Evolutionary conservation across 129 eudicot genomes (phyloP), one percentile per base, ranked within the genome.

Genomic region (Flaveria sonorensis): DNA sequence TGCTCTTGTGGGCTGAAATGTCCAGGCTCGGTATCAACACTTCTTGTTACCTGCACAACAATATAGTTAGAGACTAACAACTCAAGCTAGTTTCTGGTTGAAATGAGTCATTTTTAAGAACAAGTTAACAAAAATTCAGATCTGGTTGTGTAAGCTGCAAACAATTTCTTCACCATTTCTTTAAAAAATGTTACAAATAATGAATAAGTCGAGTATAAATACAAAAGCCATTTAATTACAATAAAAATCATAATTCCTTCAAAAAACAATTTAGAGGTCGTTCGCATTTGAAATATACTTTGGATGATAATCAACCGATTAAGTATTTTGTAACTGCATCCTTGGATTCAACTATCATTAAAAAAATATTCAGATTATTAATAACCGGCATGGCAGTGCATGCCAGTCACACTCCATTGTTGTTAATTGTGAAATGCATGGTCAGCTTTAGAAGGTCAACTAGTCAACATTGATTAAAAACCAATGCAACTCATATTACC

Each of bases 1-100:
- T 73, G 85, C 71, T 93, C 98, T 79, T 93, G 96, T 21, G 87
- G 93, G 79, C 98, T 87, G 63, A 90, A 73, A 77, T 91, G 89
- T 36, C 97, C 91, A 61, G 56, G 83, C 26, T 72, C 87, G 56
- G 97, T 91, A 78, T 93, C 97, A 40, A 93, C 91, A 69, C 98
- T 93, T 85, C 98, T 88, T n/a, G 98, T 93, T 42, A 93, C 98
- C 97, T 90, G 47, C 68, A 48, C 76, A 67, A 81, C 26, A 53
- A 53, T 51, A 53, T 52, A 52, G 5, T 52, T 52, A 52, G 23
- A 52, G 20, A 52, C 59, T n/a, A 52, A 52, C 20, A n/a, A 5
- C n/a, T 50, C 55, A 14, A 50, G 15, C 3, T 3, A 0, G 55
- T 50, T 50, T 12, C 7, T 13, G 23, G 46, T 67, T n/a, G n/a